phyloP scores from a whole-genome alignment of 2,329 filamentous ascomycete species.

The Aspergillus udagawae region DNA sequence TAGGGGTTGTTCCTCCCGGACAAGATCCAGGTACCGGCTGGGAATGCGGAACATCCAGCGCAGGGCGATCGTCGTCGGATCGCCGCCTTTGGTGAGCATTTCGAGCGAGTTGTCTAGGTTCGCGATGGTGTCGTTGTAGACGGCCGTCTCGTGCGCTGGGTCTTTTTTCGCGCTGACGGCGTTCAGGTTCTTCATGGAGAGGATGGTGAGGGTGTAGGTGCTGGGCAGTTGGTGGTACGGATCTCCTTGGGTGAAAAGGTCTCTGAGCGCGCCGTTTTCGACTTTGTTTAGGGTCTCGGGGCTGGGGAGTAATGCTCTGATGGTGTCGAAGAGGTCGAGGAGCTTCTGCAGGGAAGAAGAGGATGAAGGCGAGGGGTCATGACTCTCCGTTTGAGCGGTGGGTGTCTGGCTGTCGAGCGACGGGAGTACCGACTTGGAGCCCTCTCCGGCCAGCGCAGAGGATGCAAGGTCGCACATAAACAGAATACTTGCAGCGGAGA shows the following conservation, averaged over 20 bases:
- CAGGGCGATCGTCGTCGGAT: constrained; percentile 2
- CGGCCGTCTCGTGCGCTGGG: not conserved
- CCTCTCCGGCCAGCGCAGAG: not conserved
- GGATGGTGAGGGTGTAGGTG: constrained; percentile 7
- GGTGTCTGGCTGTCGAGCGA: not conserved
- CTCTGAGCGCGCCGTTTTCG: not conserved
- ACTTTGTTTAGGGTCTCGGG: not conserved
- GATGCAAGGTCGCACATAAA: not conserved
- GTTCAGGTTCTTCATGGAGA: constrained; percentile 4
- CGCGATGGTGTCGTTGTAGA: constrained; percentile 5
- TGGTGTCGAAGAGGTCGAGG: not conserved
- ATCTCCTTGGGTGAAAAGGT: not conserved
- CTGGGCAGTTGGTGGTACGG: not conserved
- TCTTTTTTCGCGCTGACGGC: not conserved
- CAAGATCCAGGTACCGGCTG: constrained; percentile 1
- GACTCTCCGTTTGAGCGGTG: not conserved
- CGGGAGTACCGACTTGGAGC: not conserved
- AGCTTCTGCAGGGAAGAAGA: not conserved
- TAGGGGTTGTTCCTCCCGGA: constrained; percentile 1
- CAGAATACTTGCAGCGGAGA: not conserved
- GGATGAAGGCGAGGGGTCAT: not conserved
- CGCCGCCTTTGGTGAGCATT: constrained; percentile 7
- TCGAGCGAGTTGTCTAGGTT: constrained; percentile 2
- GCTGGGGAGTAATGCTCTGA: not conserved
- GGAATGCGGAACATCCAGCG: constrained; percentile 7